Conservation (phyloP, 2,329 filamentous ascomycete species). For the Neurospora sp. region DNA sequence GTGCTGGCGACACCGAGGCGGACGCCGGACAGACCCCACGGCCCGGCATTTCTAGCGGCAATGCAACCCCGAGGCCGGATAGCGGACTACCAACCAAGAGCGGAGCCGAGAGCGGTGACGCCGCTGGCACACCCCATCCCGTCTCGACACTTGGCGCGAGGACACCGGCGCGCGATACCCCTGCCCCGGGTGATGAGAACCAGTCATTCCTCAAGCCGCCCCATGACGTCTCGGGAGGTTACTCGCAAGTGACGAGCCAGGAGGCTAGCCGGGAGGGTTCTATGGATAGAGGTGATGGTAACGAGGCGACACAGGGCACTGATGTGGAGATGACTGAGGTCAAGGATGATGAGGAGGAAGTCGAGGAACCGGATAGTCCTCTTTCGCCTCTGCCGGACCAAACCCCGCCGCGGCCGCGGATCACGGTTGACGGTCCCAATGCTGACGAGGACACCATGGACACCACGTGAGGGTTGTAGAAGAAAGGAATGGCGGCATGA, state of each 20-base stretch:
- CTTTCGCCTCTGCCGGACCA: slow-evolving; percentile 28
- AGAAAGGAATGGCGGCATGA: neutral
- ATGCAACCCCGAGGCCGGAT: slow-evolving; percentile 41
- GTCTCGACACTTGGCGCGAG: slow-evolving; percentile 18
- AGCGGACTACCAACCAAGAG: slow-evolving; percentile 22
- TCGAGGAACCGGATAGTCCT: slow-evolving; percentile 27
- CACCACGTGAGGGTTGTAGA: slow-evolving; percentile 30
- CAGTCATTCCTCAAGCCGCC: slow-evolving; percentile 26
- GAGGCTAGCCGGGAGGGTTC: slow-evolving; percentile 29
- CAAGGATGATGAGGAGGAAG: slow-evolving; percentile 53
- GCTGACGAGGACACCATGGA: slow-evolving; percentile 56
- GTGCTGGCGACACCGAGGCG: slow-evolving; percentile 32
- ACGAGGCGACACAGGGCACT: slow-evolving; percentile 11
- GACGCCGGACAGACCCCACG: slow-evolving; percentile 38
- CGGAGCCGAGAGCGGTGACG: slow-evolving; percentile 16
- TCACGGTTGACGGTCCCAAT: slow-evolving; percentile 40
- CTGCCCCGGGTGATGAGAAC: slow-evolving; percentile 19
- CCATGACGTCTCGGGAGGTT: slow-evolving; percentile 20
- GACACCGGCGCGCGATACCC: slow-evolving; percentile 25
- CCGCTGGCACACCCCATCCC: slow-evolving; percentile 17
- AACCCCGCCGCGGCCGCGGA: slow-evolving; percentile 37
- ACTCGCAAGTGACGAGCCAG: slow-evolving; percentile 31
- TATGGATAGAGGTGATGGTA: slow-evolving; percentile 19
- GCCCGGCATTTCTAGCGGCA: slow-evolving; percentile 39
- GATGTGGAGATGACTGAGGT: slow-evolving; percentile 30